Base-by-base conservation (phyloP, 2,329 filamentous ascomycete species). In the Blumeriella jaapii region DNA sequence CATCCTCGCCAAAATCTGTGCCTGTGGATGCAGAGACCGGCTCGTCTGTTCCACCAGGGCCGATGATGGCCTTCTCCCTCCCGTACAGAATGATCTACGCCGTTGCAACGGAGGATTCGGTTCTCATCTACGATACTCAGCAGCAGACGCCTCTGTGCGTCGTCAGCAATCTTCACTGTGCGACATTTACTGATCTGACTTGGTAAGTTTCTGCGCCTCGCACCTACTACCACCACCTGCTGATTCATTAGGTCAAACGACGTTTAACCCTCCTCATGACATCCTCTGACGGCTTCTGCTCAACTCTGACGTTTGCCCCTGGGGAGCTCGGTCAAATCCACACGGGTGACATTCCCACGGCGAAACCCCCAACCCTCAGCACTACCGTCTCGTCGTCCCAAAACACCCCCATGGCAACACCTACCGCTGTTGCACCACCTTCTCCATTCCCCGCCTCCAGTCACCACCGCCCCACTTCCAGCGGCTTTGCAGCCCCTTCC, bases 221-320 rank as follows among this genome's bases (percentile, higher is more conserved):
- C 25, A 6, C 23, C 2, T 16, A 18, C 9, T 12, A 13, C 12
- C 19, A 3, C 24, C n/a, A n/a, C n/a, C n/a, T 17, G n/a, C 44
- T 50, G 40, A 46, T 31, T 20, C 20, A 60, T 18, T 43, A 82
- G 79, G 79, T 82, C 82, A 1, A 76, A 68, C 44, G 82, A 87
- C 57, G 82, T 9, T 66, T 74, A 26, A 86, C 80, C 1, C 64
- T 98, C 14, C 68, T 98, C 31, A 93, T 98, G 63, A 91, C 86
- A n/a, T 98, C 91, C 0, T 95, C 91, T 0, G 91, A 98, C 58
- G 91, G 91, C 0, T 98, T 96, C 63, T 98, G 91, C 58, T 98
- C 91, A 0, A 81, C 83, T 0, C 65, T 98, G 5, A 82, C 86
- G 0, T 98, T 98, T 54, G 61, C 73, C 1, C 65, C 81, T 2